Base-by-base conservation (phyloP, 768 basidiomycete genomes). In the Suillus americanus region DNA sequence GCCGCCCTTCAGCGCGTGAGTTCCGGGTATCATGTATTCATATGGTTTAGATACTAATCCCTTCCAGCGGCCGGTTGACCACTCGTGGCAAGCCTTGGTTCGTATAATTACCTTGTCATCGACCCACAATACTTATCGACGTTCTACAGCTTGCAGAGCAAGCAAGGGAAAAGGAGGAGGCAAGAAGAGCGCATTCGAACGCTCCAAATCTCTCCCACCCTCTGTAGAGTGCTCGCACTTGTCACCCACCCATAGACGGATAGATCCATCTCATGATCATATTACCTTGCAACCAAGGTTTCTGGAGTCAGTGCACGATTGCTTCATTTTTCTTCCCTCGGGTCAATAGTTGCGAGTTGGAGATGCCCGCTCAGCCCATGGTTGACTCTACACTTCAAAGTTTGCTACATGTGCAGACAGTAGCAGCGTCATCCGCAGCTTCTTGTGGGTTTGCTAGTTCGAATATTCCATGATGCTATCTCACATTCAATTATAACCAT, bases 1-100 rank as follows among this genome's bases (percentile, higher is more conserved):
- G 81, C 81, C 12, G 75, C 77, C 3, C 81, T 80, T 8, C 38
- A 72, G 38, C 60, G 33, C 23, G 62, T 63, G 13, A 37, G 62
- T 62, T 25, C 37, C 10, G 14, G 28, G 13, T n/a, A 40, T 23
- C 20, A 3, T 62, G 14, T 62, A 9, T 62, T 20, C 14, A 38
- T 23, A 16, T 61, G 25, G 16, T 28, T 8, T n/a, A 33, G 10
- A 23, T 33, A 16, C 53, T 33, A 13, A 33, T 33, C 10, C 10
- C 20, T 61, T 40, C 28, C 6, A 75, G 74, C 64, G 66, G 16
- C 10, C 67, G 3, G 30, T 41, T 4, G 74, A 75, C 40, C 74
- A 75, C 60, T 75, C 74, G 3, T 75, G 74, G 74, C 67, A 62
- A 28, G 62, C 64, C 25, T 70, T 75, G 25, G 74, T 75, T 63